A percentile compares a stretch with the other conserved stretches of the same genome.
Evolutionary conservation across 2,329 filamentous ascomycete genomes (phyloP).

Genomic region (Amylocarpus encephaloides): DNA sequence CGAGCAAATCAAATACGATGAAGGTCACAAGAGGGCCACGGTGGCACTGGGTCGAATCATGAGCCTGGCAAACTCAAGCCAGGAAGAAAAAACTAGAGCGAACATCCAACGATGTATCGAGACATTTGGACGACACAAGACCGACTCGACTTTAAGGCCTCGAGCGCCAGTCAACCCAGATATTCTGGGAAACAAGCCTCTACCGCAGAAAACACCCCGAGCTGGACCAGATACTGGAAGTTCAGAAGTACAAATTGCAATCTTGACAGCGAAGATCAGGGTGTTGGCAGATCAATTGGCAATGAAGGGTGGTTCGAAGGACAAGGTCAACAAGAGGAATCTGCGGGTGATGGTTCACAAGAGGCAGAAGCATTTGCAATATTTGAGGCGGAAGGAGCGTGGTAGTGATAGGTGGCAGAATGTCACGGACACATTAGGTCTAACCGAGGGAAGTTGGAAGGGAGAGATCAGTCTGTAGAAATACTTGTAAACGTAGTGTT

Average conservation of each 20-base stretch:
- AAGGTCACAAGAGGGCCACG: constrained; percentile 59
- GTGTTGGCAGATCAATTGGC: constrained; percentile 68
- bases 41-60: constrained; percentile 77
- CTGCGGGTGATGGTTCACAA: constrained; percentile 78
- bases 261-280: constrained; percentile 89
- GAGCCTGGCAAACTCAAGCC: constrained; percentile 67
- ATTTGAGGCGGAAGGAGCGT: constrained; percentile 82
- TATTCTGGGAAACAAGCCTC: constrained; percentile 10
- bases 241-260: constrained; percentile 95
- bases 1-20: constrained; percentile 39
- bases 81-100: constrained; percentile 69
- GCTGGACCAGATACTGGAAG: constrained; percentile 91
- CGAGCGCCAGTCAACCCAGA: constrained; percentile 21
- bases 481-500: constrained; percentile 20
- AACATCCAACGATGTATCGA: constrained; percentile 82
- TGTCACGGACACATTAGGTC: constrained; percentile 73
- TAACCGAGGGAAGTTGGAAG: constrained; percentile 85
- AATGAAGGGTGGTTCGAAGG: constrained; percentile 63
- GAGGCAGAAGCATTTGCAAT: constrained; percentile 80
- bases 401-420: constrained; percentile 87
- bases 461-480: constrained; percentile 72
- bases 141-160: constrained; percentile 61
- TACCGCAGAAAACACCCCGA: constrained; percentile 49
- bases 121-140: constrained; percentile 85
- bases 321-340: constrained; percentile 93